These are phyloP conservation scores for Pholiota molesta DNA, from an alignment of 768 basidiomycete genomes.

Conservation along the genomic window DNA sequence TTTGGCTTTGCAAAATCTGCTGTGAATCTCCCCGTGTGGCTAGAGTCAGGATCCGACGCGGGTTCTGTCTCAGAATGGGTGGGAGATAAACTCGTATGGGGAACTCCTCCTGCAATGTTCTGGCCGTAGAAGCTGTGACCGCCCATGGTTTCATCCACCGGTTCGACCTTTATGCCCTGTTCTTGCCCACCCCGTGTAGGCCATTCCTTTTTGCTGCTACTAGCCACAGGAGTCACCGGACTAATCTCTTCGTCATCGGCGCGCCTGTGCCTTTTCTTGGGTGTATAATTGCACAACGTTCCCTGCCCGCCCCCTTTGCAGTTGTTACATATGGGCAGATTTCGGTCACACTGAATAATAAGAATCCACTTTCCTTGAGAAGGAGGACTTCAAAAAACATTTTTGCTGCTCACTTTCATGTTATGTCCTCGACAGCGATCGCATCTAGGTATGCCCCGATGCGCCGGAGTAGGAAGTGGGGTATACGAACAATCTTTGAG, in stretches of 20 bases:
- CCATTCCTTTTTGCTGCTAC: constrained; percentile 5
- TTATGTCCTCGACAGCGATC: constrained; percentile 71
- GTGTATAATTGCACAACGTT: constrained; percentile 69
- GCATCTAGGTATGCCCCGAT: constrained; percentile 74
- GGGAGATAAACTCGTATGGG: constrained; percentile 25
- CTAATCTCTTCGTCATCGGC: constrained; percentile 12
- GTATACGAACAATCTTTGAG: constrained; percentile 73
- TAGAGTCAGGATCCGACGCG: constrained; percentile 26
- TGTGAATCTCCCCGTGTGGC: constrained; percentile 35
- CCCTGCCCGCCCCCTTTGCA: constrained; percentile 53
- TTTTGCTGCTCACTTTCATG: constrained; percentile 52
- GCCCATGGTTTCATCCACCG: constrained; percentile 7
- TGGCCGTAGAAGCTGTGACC: constrained; percentile 50
- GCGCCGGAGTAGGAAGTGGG: constrained; percentile 73
- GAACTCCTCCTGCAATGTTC: constrained; percentile 39
- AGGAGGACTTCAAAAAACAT: constrained; percentile 3
- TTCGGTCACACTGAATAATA: constrained; percentile 63
- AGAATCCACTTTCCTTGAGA: background rate
- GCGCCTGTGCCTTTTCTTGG: constrained; percentile 63
- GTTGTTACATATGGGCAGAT: constrained; percentile 71
- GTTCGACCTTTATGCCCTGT: constrained; percentile 11
- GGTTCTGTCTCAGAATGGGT: constrained; percentile 25
- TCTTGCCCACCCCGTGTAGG: background rate
- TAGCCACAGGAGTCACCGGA: background rate
- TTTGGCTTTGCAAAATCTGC: constrained; percentile 26